Evolutionary conservation across 768 basidiomycete genomes (phyloP).

Genomic region (Boletus patriciae): DNA sequence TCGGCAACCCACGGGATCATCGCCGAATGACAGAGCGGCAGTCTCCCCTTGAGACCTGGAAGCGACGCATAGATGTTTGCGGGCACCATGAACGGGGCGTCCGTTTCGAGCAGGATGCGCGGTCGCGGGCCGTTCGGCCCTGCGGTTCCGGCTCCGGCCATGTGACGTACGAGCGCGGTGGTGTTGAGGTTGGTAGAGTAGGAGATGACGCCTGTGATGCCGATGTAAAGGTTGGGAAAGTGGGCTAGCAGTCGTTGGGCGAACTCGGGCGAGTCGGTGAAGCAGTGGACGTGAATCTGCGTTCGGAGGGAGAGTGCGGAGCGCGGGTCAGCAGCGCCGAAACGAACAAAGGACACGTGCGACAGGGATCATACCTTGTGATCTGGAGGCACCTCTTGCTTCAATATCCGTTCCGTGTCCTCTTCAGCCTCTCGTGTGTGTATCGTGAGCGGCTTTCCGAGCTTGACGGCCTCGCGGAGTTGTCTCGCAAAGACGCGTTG

Average conservation of each 20-base stretch:
- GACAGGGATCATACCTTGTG: slow-evolving; percentile 49
- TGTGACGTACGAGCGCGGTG: slow-evolving; percentile 57
- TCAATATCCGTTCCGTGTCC: slow-evolving; percentile 77
- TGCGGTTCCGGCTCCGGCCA: slow-evolving; percentile 33
- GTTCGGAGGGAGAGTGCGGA: not conserved
- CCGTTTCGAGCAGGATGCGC: slow-evolving; percentile 75
- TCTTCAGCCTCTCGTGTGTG: slow-evolving; percentile 86
- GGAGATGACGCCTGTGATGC: slow-evolving; percentile 84
- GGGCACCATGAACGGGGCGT: slow-evolving; percentile 87
- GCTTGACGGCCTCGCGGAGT: slow-evolving; percentile 61
- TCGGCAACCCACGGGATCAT: slow-evolving; percentile 88
- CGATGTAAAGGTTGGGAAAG: slow-evolving; percentile 82
- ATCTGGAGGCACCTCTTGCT: slow-evolving; percentile 68
- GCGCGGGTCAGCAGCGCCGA: not conserved
- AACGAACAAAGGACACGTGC: not conserved
- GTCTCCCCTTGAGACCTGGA: slow-evolving; percentile 49
- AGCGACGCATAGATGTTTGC: slow-evolving; percentile 65
- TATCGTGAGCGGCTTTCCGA: slow-evolving; percentile 79
- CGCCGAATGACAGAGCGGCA: slow-evolving; percentile 73
- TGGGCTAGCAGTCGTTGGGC: slow-evolving; percentile 68
- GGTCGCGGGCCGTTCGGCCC: slow-evolving; percentile 34
- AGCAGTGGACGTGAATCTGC: slow-evolving; percentile 86
- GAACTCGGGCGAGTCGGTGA: slow-evolving; percentile 78
- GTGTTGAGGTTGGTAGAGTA: slow-evolving; percentile 77
- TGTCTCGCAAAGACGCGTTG: slow-evolving; percentile 66